Base-by-base conservation (phyloP, 2,329 filamentous ascomycete species). In the Alternaria sp. region DNA sequence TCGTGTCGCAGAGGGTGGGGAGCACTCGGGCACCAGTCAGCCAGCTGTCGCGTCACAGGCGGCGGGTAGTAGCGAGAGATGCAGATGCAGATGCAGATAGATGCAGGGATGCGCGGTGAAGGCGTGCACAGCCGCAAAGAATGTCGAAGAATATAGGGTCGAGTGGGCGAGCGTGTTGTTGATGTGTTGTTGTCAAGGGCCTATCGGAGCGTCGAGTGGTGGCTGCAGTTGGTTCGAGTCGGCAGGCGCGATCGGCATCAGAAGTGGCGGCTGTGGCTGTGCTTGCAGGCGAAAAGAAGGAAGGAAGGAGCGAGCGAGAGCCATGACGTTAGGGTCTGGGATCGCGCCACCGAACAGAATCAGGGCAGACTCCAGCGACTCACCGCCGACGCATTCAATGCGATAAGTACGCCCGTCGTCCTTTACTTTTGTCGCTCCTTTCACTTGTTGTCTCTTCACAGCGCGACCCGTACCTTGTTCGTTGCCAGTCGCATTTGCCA, bases 111-210 rank as follows among this genome's bases (percentile, higher is more conserved):
- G 31, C 33, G 17, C 31, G 4, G 34, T 28, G 39, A 40, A 36
- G 8, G 3, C 3, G 54, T 69, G 67, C 70, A 75, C 73, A 70
- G 71, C 73, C 71, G 62, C 61, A 63, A 60, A 68, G 61, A 67
- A 67, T 67, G 68, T 7, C 46, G 60, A 63, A 65, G 61, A 70
- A 68, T 50, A 33, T 40, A 11, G 42, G 10, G 49, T 46, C n/a
- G 14, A 24, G 34, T 28, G 17, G 23, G 42, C 10, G 44, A 36
- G 23, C 42, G 44, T 51, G 45, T 41, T 41, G 57, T 51, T 48
- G 52, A 54, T 53, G 39, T 44, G 54, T 51, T 44, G 54, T 51
- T 58, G 54, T 42, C 60, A 37, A 24, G 41, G 54, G 56, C 58
- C 62, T 49, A 58, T 55, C 51, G 50, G 44, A 36, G 46, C 36